Evolutionary conservation across 75 land plant genomes (phyloP), one percentile per base, ranked within the genome.

Genomic region (Picea sitchensis): DNA sequence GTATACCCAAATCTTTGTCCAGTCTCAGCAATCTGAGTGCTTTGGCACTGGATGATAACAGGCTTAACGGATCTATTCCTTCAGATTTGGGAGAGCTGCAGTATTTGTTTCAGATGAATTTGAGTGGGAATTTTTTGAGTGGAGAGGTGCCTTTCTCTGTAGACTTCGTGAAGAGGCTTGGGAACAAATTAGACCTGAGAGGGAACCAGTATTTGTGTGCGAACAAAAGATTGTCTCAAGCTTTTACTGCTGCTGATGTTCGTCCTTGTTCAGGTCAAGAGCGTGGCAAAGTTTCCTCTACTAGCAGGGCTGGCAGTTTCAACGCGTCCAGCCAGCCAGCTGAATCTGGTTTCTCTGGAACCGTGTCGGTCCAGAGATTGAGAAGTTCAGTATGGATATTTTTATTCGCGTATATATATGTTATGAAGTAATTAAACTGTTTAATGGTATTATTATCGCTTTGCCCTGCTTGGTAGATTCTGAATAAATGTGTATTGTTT

Each of bases 101-200:
- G 14, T 36, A 81, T 15, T 69, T 87, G 32, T 80, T 75, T 80
- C 83, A 86, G 17, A 58, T 87, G 78, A 84, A 87, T 61, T 63
- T 87, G 77, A 86, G 87, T 21, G 69, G 51, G 62, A 87, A 87
- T 54, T 56, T 65, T 2, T 77, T 87, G 31, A 63, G 58, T 3
- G 88, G 88, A 20, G 83, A 83, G 3, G 80, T 87, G 61, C 83
- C 83, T 13, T 87, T 87, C 44, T 54, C 76, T 1, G 36, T 21
- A 0, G 23, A 56, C 5, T 87, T 87, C 34, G 57, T 84, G 17
- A 41, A 84, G 69, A 77, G 44, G 21, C 83, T 87, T 57, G 87
- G 88, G 17, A 18, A 77, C 23, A 86, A 85, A 34, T 47, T 87
- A 73, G 77, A 54, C n/a, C 13, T 87, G 54, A 67, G 74, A 7